phyloP scores from a whole-genome alignment of 2,329 filamentous ascomycete genomes.

The Aureobasidium sp. region DNA sequence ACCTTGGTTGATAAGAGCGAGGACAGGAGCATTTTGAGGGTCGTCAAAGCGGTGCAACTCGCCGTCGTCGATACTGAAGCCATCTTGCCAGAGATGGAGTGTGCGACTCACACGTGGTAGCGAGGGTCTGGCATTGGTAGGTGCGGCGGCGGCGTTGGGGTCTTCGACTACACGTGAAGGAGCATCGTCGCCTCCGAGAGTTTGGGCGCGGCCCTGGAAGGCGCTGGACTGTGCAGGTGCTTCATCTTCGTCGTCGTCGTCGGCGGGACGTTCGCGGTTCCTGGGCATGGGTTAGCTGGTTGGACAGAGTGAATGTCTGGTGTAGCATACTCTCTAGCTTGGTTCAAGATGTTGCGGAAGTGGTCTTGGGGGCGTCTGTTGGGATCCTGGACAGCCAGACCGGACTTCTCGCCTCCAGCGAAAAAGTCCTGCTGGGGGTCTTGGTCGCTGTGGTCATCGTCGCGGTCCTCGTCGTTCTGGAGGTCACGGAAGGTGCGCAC shows the following conservation, averaged over 20 bases:
- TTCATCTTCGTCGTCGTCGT: constrained; percentile 38
- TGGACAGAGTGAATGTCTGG: neutral
- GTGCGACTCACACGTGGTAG: constrained; percentile 51
- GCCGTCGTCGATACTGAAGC: constrained; percentile 78
- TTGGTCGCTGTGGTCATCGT: constrained; percentile 52
- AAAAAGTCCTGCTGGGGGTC: constrained; percentile 62
- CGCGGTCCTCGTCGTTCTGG: constrained; percentile 36
- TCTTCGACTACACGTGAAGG: constrained; percentile 62
- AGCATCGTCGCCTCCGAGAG: constrained; percentile 67
- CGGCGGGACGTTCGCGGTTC: constrained; percentile 51
- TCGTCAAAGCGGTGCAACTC: constrained; percentile 71
- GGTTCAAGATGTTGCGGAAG: constrained; percentile 42
- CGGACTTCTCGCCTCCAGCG: constrained; percentile 78
- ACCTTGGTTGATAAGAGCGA: constrained; percentile 68
- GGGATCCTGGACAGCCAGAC: constrained; percentile 58
- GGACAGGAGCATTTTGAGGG: constrained; percentile 60
- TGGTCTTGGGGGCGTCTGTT: constrained; percentile 29
- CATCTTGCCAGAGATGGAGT: constrained; percentile 73
- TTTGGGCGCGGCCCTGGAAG: constrained; percentile 65
- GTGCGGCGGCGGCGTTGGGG: constrained; percentile 35
- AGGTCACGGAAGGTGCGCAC: constrained; percentile 38
- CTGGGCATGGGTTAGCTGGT: constrained; percentile 28
- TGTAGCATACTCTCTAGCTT: constrained; percentile 35
- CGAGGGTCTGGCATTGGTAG: constrained; percentile 22
- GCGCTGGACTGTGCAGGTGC: constrained; percentile 28